Percentiles rank a stretch among this genome's conserved stretches.
phyloP scores from a whole-genome alignment of 768 basidiomycete genomes.

The Tylopilus intermedius region DNA sequence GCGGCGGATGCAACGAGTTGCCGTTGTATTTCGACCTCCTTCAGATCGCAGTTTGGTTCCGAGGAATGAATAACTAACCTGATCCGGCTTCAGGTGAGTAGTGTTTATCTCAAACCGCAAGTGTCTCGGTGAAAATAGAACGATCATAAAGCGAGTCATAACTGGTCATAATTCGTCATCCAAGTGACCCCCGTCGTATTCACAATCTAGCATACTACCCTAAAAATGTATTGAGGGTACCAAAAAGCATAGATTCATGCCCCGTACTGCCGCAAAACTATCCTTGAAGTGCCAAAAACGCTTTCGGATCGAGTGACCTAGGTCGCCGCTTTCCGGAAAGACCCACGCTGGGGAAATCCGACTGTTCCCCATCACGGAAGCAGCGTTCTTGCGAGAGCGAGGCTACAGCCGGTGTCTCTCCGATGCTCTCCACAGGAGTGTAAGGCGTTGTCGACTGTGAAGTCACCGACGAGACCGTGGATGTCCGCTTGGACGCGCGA shows the following conservation, averaged over 20 bases:
- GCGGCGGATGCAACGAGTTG: no score
- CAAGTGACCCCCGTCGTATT: no score
- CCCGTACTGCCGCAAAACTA: neutral
- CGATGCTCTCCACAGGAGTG: slow-evolving; percentile 31
- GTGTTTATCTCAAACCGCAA: no score
- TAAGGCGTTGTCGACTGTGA: slow-evolving; percentile 45
- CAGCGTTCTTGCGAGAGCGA: slow-evolving; percentile 29
- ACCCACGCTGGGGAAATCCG: slow-evolving; percentile 37
- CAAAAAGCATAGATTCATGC: neutral
- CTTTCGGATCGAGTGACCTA: slow-evolving; percentile 36
- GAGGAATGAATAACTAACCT: no score
- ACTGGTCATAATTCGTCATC: no score
- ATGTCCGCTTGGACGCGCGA: slow-evolving; percentile 27
- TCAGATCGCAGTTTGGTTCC: no score
- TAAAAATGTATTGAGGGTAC: no score
- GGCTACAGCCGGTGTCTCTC: slow-evolving; percentile 20
- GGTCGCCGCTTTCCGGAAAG: slow-evolving; percentile 30
- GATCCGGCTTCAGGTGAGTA: no score
- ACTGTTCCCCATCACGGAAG: slow-evolving; percentile 22
- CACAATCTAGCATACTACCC: no score
- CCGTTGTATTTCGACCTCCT: no score
- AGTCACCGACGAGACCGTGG: slow-evolving; percentile 36
- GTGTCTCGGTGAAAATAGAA: no score
- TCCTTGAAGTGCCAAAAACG: slow-evolving; percentile 33
- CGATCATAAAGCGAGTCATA: no score